These are phyloP conservation scores for Zizania latifolia DNA, from an alignment of 176 grass and related monocot genomes.

Conservation along the genomic window DNA sequence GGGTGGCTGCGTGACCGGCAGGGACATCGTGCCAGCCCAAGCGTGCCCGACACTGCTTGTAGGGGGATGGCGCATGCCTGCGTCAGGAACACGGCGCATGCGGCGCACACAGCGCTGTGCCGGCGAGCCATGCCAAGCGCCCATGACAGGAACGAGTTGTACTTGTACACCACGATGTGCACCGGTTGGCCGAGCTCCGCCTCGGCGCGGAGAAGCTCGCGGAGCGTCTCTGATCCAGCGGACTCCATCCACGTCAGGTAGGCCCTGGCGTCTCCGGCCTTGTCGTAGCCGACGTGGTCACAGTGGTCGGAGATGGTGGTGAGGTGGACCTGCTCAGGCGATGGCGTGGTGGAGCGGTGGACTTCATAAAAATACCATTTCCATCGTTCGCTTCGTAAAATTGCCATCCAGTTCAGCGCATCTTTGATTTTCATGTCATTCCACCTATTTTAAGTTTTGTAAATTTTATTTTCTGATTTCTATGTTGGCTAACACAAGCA, in stretches of 20 bases:
- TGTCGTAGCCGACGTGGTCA: slow-evolving; percentile 19
- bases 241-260: slow-evolving; percentile 43
- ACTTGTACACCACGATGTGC: slow-evolving; percentile 50
- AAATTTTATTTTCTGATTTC: too few relatives aligned
- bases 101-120: slow-evolving; percentile 3
- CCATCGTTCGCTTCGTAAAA: too few relatives aligned
- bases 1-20: too few relatives aligned
- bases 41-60: too few relatives aligned
- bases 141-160: slow-evolving; percentile 63
- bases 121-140: slow-evolving; percentile 35
- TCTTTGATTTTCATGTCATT: too few relatives aligned
- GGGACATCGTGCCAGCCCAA: slow-evolving; percentile 17
- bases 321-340: too few relatives aligned
- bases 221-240: slow-evolving; percentile 40
- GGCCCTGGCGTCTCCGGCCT: not conserved
- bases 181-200: slow-evolving; percentile 37
- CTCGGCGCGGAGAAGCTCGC: slow-evolving; percentile 40
- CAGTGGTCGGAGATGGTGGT: slow-evolving; percentile 42
- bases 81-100: slow-evolving; percentile 68
- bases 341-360: too few relatives aligned
- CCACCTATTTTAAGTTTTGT: too few relatives aligned
- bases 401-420: too few relatives aligned
- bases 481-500: too few relatives aligned
- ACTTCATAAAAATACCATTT: too few relatives aligned
- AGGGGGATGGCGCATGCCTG: too few relatives aligned